Evolutionary conservation across 805 yeast genomes (phyloP).

Genomic region (Spathaspora girioi): DNA sequence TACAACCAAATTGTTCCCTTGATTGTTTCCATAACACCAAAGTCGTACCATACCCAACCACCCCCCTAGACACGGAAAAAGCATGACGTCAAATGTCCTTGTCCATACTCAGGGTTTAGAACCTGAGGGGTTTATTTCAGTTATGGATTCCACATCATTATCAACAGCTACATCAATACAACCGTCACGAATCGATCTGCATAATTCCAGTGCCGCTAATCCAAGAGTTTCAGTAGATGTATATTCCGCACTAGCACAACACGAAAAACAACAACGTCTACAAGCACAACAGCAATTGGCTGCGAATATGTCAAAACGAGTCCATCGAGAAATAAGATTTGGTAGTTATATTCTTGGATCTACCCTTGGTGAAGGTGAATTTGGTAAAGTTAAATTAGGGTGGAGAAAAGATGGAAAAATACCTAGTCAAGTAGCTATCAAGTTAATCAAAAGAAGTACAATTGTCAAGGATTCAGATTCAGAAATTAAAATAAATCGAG

Average conservation of each 20-base stretch:
- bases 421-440: constrained; percentile 88
- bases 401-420: constrained; percentile 85
- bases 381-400: constrained; percentile 95
- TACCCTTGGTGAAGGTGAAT: constrained; percentile 96
- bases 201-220: neutral
- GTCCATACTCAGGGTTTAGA: neutral
- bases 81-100: constrained; percentile 1
- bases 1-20: neutral
- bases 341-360: constrained; percentile 90
- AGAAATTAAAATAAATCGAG: constrained; percentile 87
- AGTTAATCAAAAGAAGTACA: constrained; percentile 82
- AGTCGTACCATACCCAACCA: neutral
- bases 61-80: neutral
- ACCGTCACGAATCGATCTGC: neutral
- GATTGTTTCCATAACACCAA: neutral
- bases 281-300: constrained; percentile 1
- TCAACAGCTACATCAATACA: neutral
- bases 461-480: constrained; percentile 83
- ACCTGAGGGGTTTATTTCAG: neutral
- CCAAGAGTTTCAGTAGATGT: neutral
- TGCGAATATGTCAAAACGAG: constrained; percentile 11
- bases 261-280: neutral
- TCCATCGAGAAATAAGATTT: constrained; percentile 64
- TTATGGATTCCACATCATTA: neutral
- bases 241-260: neutral